Percentiles rank a stretch among this genome's conserved stretches.
These are phyloP conservation scores for Closterium sp. DNA, from an alignment of 139 green algal genomes.

Conservation along the genomic window DNA sequence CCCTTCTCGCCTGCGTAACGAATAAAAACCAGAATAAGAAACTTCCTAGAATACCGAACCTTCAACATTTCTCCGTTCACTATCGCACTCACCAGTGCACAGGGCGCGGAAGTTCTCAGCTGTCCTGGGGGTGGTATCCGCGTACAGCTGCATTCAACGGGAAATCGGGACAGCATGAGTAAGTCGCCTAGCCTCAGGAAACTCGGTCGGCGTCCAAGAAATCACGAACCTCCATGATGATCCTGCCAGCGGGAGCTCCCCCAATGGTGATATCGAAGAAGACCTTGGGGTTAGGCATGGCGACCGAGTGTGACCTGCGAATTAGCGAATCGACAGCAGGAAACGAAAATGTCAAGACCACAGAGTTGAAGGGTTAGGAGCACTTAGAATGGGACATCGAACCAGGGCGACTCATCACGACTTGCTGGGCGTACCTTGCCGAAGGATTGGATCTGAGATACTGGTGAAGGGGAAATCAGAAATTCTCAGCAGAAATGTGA, in stretches of 20 bases:
- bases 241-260: slow-evolving; percentile 51
- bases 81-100: slow-evolving; percentile 28
- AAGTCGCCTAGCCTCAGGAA: too few relatives aligned
- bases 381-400: too few relatives aligned
- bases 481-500: too few relatives aligned
- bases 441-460: too few relatives aligned
- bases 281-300: slow-evolving; percentile 58
- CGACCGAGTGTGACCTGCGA: background rate
- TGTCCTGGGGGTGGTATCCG: slow-evolving; percentile 25
- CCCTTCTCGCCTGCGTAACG: slow-evolving; percentile 30
- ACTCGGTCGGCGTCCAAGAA: too few relatives aligned
- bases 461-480: too few relatives aligned
- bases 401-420: too few relatives aligned
- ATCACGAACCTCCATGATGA: slow-evolving; percentile 59
- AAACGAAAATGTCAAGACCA: background rate
- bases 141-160: slow-evolving; percentile 36
- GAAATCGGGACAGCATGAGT: too few relatives aligned
- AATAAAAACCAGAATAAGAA: too few relatives aligned
- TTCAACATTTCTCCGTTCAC: too few relatives aligned
- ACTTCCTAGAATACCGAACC: too few relatives aligned
- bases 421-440: too few relatives aligned
- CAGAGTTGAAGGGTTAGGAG: background rate
- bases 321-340: background rate
- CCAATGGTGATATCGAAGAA: slow-evolving; percentile 66
- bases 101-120: slow-evolving; percentile 42